A percentile compares a stretch with the other conserved stretches of the same genome.
Conservation (phyloP, 352 stramenopile species). For the Globisporangium paddicum region DNA sequence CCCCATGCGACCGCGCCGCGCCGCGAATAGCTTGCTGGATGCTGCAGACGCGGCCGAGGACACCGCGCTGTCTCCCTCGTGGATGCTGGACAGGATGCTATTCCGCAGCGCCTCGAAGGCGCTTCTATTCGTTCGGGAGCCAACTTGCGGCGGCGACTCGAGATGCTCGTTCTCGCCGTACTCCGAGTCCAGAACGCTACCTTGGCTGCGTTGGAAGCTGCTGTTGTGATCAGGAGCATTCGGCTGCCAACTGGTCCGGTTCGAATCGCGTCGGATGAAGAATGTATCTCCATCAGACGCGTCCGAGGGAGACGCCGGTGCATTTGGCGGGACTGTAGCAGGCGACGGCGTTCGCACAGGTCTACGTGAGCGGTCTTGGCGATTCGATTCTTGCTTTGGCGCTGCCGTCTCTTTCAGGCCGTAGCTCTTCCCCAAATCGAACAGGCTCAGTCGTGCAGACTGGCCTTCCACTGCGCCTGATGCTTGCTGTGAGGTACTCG, state of each 20-base stretch:
- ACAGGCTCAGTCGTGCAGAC: conserved; percentile 32
- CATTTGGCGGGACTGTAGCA: neutral
- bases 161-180: neutral
- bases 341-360: neutral
- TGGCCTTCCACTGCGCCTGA: conserved; percentile 8
- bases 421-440: conserved; percentile 34
- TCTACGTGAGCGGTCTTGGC: neutral
- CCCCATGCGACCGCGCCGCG: neutral
- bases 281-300: conserved; percentile 13
- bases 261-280: conserved; percentile 19
- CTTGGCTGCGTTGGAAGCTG: conserved; percentile 1
- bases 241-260: conserved; percentile 2
- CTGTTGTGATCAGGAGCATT: neutral
- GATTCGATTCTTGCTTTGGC: neutral
- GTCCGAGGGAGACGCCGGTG: neutral
- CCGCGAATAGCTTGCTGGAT: neutral
- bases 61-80: neutral
- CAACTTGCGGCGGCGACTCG: neutral
- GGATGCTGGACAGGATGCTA: conserved; percentile 16
- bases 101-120: conserved; percentile 10
- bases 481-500: neutral
- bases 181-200: neutral
- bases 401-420: conserved; percentile 9
- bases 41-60: neutral
- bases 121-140: neutral